phyloP scores from a whole-genome alignment of 1,284 basidiomycete genomes.

The Sanguinoderma infundibulare region DNA sequence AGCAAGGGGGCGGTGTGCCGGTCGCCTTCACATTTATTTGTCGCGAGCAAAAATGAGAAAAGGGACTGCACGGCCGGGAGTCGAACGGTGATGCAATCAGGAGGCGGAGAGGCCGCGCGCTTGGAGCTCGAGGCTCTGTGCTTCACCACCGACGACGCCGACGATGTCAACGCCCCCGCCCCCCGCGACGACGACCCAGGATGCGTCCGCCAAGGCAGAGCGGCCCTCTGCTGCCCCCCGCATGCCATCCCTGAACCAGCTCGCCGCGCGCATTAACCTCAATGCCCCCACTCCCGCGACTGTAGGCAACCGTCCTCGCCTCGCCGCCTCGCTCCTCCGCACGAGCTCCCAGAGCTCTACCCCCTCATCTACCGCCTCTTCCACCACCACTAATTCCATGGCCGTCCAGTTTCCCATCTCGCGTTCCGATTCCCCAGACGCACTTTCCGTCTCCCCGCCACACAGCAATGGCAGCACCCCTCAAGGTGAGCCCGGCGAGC shows the following conservation, averaged over 20 bases:
- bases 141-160: conserved; percentile 23
- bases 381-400: conserved; percentile 64
- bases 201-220: conserved; percentile 45
- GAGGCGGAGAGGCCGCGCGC: neutral
- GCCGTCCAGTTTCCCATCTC: conserved; percentile 67
- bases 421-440: conserved; percentile 58
- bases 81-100: conserved; percentile 25
- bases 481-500: conserved; percentile 43
- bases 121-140: neutral
- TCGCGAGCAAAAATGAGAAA: neutral
- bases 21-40: neutral
- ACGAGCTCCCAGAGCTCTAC: conserved; percentile 58
- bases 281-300: conserved; percentile 42
- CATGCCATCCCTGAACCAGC: conserved; percentile 78
- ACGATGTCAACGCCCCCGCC: conserved; percentile 36
- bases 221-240: conserved; percentile 41
- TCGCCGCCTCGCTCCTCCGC: conserved; percentile 73
- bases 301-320: conserved; percentile 60
- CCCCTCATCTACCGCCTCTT: conserved; percentile 31
- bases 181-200: conserved; percentile 26
- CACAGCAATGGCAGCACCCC: conserved; percentile 41
- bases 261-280: conserved; percentile 73
- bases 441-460: conserved; percentile 52
- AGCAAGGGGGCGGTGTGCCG: neutral
- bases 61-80: conserved; percentile 8